Evolutionary conservation across 2,329 filamentous ascomycete genomes (phyloP).

Genomic region (Aspergillus bombycis): DNA sequence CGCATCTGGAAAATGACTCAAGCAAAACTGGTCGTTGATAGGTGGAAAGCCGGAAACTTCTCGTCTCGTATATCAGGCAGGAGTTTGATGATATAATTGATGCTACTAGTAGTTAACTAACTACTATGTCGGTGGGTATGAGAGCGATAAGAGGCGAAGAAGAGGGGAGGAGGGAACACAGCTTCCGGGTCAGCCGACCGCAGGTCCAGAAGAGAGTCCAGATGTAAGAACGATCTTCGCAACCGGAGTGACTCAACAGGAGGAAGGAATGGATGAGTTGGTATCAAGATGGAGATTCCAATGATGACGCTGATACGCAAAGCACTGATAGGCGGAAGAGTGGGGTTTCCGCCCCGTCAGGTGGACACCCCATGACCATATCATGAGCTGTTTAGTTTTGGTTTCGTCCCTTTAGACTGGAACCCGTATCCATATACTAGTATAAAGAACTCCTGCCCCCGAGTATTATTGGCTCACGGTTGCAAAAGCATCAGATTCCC

Average conservation of each 20-base stretch:
- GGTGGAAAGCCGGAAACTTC: not conserved
- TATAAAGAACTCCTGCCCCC: not conserved
- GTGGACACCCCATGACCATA: constrained; percentile 16
- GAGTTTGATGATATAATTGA: not conserved
- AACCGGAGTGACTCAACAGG: not conserved
- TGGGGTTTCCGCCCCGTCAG: constrained; percentile 23
- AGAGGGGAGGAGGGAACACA: not conserved
- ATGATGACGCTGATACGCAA: constrained; percentile 20
- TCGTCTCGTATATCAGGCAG: not conserved
- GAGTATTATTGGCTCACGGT: not conserved
- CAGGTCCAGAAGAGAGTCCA: not conserved
- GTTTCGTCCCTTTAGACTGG: not conserved
- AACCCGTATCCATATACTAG: not conserved
- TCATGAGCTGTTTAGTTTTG: constrained; percentile 1
- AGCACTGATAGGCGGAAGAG: constrained; percentile 22
- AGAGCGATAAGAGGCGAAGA: not conserved
- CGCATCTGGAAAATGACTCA: constrained; percentile 7
- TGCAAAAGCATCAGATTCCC: not conserved
- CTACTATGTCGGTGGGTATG: not conserved
- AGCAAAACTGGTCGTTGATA: not conserved
- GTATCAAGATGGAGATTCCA: not conserved
- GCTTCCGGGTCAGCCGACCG: not conserved
- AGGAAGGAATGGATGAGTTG: not conserved
- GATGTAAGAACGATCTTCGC: not conserved
- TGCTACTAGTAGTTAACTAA: not conserved